phyloP scores from a whole-genome alignment of 139 green algal species.

The Picochlorum sp. region DNA sequence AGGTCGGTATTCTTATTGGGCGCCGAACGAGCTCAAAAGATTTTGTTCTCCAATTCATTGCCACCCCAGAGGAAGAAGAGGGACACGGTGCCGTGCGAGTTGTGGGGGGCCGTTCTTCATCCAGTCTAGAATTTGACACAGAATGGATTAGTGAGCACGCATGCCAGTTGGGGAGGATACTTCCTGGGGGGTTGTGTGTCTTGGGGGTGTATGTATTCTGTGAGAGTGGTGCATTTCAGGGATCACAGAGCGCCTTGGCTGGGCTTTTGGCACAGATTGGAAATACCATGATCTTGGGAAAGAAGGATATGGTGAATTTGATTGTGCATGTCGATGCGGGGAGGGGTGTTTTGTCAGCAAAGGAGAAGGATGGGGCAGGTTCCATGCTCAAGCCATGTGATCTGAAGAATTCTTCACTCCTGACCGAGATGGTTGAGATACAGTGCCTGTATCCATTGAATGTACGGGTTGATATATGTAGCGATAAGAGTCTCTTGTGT shows the following conservation, averaged over 20 bases:
- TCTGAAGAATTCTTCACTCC: constrained; percentile 6
- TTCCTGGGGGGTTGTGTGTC: constrained; percentile 37
- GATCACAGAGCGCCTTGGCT: not conserved
- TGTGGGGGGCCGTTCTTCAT: not conserved
- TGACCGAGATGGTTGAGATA: constrained; percentile 17
- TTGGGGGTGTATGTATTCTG: constrained; percentile 43
- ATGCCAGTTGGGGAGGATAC: constrained; percentile 36
- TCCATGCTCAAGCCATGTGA: constrained; percentile 1
- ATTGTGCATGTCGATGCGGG: not conserved
- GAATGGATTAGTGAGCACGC: constrained; percentile 54
- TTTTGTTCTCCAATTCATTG: constrained; percentile 12
- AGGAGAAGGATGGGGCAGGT: not conserved
- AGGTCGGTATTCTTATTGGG: constrained; percentile 24
- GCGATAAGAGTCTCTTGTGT: constrained; percentile 2
- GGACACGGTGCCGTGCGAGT: constrained; percentile 3
- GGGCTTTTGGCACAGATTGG: not conserved
- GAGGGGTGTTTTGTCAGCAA: not conserved
- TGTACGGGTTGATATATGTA: constrained; percentile 2
- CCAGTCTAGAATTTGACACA: constrained; percentile 28
- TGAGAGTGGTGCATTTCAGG: constrained; percentile 15
- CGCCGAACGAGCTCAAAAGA: constrained; percentile 13
- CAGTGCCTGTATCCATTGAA: constrained; percentile 9
- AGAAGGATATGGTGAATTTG: not conserved
- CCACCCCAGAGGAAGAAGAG: constrained; percentile 6
- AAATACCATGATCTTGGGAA: not conserved